Evolutionary conservation across 192 early-diverging fungal genomes (phyloP).

Genomic region (Coemansia javaensis): DNA sequence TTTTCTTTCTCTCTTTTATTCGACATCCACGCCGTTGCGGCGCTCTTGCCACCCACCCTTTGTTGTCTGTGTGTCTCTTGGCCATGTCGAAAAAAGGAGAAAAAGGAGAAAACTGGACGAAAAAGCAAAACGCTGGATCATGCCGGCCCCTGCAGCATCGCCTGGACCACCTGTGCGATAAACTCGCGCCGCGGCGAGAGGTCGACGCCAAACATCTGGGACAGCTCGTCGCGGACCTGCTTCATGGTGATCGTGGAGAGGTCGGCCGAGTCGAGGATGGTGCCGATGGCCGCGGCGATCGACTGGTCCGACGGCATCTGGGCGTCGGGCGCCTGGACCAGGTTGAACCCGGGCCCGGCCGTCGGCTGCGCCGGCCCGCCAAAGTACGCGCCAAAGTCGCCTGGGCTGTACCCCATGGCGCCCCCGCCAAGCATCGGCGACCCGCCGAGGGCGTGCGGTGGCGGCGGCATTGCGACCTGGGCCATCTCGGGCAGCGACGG

Average conservation of each 20-base stretch:
- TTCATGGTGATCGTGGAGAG: constrained; percentile 71
- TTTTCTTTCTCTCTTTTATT: no score
- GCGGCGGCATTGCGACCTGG: no score
- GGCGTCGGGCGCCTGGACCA: constrained; percentile 13
- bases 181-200: constrained; percentile 7
- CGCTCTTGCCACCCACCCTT: no score
- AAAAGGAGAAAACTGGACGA: not conserved
- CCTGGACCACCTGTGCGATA: constrained; percentile 51
- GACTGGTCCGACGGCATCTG: constrained; percentile 50
- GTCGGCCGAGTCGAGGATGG: constrained; percentile 63
- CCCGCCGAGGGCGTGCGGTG: no score
- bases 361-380: constrained; percentile 14
- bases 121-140: not conserved
- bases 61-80: no score
- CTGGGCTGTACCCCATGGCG: constrained; percentile 19
- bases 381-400: constrained; percentile 21
- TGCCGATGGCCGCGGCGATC: constrained; percentile 57
- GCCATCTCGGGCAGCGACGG: no score
- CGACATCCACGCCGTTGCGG: no score
- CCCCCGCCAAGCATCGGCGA: no score
- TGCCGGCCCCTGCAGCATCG: constrained; percentile 35
- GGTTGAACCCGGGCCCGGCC: constrained; percentile 18
- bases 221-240: constrained; percentile 65
- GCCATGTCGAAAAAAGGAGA: no score
- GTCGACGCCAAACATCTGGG: constrained; percentile 63